Conservation (phyloP, 163 green algal genomes). For the Coccomyxa subellipsoidea region DNA sequence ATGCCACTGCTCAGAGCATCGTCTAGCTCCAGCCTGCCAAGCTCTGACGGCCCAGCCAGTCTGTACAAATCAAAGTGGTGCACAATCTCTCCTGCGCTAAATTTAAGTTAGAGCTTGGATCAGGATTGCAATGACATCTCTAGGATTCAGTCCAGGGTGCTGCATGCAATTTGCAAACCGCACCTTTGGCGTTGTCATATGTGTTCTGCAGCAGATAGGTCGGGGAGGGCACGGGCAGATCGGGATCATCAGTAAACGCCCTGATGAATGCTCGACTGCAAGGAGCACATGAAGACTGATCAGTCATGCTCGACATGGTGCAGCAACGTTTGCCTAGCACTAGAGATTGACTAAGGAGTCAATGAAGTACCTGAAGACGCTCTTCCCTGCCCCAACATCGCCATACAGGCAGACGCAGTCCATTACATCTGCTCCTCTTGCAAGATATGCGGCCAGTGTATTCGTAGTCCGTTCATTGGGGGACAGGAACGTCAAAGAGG, state of each 20-base stretch:
- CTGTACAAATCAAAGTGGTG: conserved; percentile 93
- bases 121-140: too few species aligned
- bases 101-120: too few species aligned
- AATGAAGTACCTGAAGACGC: conserved; percentile 78
- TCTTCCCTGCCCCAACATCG: conserved; percentile 81
- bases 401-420: conserved; percentile 76
- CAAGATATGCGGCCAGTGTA: conserved; percentile 24
- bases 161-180: not conserved
- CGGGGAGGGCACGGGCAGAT: conserved; percentile 74
- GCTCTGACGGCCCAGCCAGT: conserved; percentile 39
- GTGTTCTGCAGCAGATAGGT: conserved; percentile 86
- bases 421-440: conserved; percentile 28
- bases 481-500: not conserved
- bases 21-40: conserved; percentile 58
- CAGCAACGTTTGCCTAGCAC: too few species aligned
- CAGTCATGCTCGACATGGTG: too few species aligned
- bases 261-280: conserved; percentile 78
- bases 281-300: not conserved
- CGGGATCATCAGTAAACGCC: conserved; percentile 51
- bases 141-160: too few species aligned
- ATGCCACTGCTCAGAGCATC: conserved; percentile 56
- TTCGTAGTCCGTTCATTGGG: not conserved
- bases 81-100: conserved; percentile 43
- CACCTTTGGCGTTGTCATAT: conserved; percentile 65
- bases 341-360: too few species aligned